Evolutionary conservation across 208 protist species (phyloP).

Genomic region (Endotrypanum monterogeii): DNA sequence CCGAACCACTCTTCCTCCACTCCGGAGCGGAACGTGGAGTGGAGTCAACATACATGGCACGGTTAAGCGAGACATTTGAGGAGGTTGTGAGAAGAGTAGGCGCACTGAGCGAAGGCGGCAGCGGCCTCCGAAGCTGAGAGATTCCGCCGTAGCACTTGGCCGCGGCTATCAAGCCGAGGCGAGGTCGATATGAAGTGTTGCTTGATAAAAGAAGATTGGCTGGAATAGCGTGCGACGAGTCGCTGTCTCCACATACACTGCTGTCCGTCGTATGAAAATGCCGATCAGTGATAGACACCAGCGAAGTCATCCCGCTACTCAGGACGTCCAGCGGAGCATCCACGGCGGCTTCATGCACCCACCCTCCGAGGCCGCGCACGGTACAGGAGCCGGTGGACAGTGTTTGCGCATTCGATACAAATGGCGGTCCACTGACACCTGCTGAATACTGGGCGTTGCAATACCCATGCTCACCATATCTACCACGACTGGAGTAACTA

Average conservation of each 20-base stretch:
- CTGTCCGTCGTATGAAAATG: conserved; percentile 11
- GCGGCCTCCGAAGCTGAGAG: not conserved
- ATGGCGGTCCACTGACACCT: not conserved
- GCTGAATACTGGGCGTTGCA: not conserved
- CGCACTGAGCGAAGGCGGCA: not conserved
- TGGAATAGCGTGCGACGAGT: not conserved
- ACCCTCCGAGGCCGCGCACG: conserved; percentile 1
- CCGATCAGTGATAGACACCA: conserved; percentile 8
- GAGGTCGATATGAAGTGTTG: not conserved
- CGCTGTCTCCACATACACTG: conserved; percentile 6
- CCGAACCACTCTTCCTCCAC: not conserved
- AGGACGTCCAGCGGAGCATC: conserved; percentile 20
- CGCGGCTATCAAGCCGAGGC: not conserved
- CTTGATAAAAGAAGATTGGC: not conserved
- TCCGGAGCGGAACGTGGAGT: not conserved
- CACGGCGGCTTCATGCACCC: conserved; percentile 17
- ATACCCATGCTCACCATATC: not conserved
- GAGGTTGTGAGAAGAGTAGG: not conserved
- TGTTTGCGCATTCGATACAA: not conserved
- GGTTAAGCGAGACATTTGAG: not conserved
- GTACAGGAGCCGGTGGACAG: conserved; percentile 1
- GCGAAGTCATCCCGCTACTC: not conserved
- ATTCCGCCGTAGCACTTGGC: not conserved
- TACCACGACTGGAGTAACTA: not conserved
- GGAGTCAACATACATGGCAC: not conserved